Evolutionary conservation across 768 basidiomycete species (phyloP).

Genomic region (Calocera viscosa): DNA sequence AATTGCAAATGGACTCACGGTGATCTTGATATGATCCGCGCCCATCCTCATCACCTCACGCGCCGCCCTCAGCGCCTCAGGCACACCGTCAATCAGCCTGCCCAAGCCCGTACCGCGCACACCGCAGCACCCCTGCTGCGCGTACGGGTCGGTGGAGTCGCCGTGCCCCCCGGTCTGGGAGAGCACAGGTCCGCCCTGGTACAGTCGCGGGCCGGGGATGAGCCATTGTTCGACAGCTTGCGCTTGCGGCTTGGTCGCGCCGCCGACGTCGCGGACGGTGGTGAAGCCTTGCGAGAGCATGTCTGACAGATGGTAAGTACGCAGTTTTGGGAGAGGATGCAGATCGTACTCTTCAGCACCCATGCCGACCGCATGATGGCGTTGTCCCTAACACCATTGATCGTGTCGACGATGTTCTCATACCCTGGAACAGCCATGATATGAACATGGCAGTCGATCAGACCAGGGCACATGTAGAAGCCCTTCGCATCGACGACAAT

Average conservation of each 20-base stretch:
- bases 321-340: too few relatives aligned
- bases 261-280: conserved; percentile 32
- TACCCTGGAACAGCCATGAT: conserved; percentile 33
- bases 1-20: conserved; percentile 14
- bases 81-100: conserved; percentile 31
- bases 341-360: conserved; percentile 26
- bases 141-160: conserved; percentile 23
- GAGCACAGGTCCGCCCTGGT: conserved; percentile 32
- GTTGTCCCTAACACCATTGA: conserved; percentile 25
- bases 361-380: conserved; percentile 30
- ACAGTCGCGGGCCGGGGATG: conserved; percentile 29
- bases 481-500: conserved; percentile 27
- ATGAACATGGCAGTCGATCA: conserved; percentile 38
- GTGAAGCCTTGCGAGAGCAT: conserved; percentile 34
- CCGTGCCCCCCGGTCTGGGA: conserved; percentile 36
- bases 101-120: conserved; percentile 26
- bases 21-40: conserved; percentile 33
- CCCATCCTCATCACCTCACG: conserved; percentile 32
- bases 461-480: conserved; percentile 32
- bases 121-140: conserved; percentile 28
- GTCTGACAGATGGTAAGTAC: conserved; percentile 18
- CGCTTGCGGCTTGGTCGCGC: conserved; percentile 31
- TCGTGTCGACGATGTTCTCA: conserved; percentile 29
- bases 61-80: conserved; percentile 28
- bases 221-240: conserved; percentile 31